These are phyloP conservation scores for Pleurotus cornucopiae DNA, from an alignment of 768 basidiomycete species.

Conservation along the genomic window DNA sequence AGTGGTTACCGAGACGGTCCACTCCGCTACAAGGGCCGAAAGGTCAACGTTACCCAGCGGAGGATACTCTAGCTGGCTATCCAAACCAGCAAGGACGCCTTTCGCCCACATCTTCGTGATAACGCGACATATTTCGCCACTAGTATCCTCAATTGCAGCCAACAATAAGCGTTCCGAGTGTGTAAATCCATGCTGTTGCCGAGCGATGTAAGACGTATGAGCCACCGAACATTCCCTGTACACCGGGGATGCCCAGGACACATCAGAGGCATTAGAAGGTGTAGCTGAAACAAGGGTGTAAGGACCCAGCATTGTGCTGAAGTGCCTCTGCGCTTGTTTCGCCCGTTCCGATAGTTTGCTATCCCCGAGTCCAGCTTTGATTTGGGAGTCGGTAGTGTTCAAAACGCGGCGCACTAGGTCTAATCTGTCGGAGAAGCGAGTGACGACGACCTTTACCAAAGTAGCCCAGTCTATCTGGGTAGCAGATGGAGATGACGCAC, in stretches of 20 bases:
- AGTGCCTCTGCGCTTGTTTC: constrained; percentile 22
- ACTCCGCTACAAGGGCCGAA: constrained; percentile 18
- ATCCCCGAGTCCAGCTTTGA: not conserved
- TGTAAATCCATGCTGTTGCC: constrained; percentile 16
- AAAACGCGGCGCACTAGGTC: constrained; percentile 34
- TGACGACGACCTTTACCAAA: constrained; percentile 30
- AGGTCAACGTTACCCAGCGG: not conserved
- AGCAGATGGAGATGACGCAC: constrained; percentile 8
- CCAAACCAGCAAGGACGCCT: constrained; percentile 26
- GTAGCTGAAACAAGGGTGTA: constrained; percentile 19
- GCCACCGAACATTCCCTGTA: constrained; percentile 28
- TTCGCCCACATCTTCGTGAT: constrained; percentile 44
- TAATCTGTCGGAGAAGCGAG: constrained; percentile 39
- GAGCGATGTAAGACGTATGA: constrained; percentile 23
- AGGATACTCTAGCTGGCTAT: not conserved
- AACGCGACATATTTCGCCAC: constrained; percentile 41
- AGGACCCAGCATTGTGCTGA: constrained; percentile 26
- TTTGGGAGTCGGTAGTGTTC: constrained; percentile 14
- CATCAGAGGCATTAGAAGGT: not conserved
- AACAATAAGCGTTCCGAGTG: constrained; percentile 26
- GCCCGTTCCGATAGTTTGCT: constrained; percentile 6
- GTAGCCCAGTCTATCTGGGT: constrained; percentile 40
- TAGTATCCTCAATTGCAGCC: constrained; percentile 27
- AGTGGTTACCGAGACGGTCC: constrained; percentile 27
- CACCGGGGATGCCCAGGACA: constrained; percentile 30